A percentile compares a stretch with the other conserved stretches of the same genome.
Conservation (phyloP, 225 moss, liverwort and hornwort genomes). For the Ulota crispa region DNA sequence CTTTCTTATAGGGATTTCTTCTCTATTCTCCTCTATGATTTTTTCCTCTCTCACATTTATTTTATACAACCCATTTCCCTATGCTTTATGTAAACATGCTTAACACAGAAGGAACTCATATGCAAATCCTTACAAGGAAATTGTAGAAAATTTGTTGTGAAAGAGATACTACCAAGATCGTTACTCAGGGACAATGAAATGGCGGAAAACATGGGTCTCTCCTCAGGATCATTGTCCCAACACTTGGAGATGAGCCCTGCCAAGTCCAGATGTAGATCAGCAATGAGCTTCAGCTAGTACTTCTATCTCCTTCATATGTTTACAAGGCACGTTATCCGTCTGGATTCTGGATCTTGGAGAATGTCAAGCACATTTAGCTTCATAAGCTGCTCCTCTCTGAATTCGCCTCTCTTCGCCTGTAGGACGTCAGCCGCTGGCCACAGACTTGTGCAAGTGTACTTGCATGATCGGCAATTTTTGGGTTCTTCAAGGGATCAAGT, state of each 20-base stretch:
- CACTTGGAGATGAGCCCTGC: conserved; percentile 11
- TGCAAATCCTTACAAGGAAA: too few relatives aligned
- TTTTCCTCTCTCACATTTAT: too few relatives aligned
- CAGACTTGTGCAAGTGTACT: conserved; percentile 4
- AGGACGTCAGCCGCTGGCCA: conserved; percentile 22
- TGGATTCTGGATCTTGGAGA: conserved; percentile 26
- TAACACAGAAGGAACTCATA: too few relatives aligned
- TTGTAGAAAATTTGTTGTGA: too few relatives aligned
- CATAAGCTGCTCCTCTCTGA: conserved; percentile 1
- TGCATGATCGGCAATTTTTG: background rate
- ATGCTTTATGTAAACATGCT: too few relatives aligned
- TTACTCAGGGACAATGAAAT: background rate
- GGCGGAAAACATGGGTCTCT: conserved; percentile 16
- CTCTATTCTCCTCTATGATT: too few relatives aligned
- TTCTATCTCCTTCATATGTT: background rate
- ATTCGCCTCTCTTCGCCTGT: background rate
- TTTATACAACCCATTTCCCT: too few relatives aligned
- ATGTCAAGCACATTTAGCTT: conserved; percentile 36
- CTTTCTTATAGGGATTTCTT: too few relatives aligned
- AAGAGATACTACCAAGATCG: background rate
- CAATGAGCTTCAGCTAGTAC: conserved; percentile 15
- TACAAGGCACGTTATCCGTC: background rate
- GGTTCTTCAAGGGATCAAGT: background rate
- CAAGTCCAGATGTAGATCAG: background rate
- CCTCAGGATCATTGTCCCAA: conserved; percentile 25